A percentile compares a stretch with the other conserved stretches of the same genome.
Evolutionary conservation across 805 yeast species (phyloP).

Genomic region (Starmerella stigmatis): DNA sequence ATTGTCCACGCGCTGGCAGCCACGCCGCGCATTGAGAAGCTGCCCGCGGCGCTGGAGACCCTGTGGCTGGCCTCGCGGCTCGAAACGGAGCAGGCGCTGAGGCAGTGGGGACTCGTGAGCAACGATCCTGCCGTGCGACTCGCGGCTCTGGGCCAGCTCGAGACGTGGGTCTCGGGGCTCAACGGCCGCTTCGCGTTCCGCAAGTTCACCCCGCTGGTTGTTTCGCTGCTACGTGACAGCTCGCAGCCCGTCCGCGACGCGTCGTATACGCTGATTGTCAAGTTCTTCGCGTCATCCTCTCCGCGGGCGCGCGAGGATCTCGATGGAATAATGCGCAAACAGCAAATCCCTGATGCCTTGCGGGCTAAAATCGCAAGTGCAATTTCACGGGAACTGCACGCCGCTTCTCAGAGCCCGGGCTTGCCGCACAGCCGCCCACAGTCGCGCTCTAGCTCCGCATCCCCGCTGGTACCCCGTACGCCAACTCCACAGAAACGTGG

Average conservation of each 20-base stretch:
- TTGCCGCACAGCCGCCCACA: not conserved
- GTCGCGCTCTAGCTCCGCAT: not conserved
- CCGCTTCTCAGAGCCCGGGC: not conserved
- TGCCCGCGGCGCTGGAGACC: conserved; percentile 16
- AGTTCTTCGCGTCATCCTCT: conserved; percentile 34
- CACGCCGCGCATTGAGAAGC: not conserved
- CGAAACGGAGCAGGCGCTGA: conserved; percentile 29
- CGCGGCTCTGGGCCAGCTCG: conserved; percentile 25
- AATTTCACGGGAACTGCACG: not conserved
- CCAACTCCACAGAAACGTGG: not conserved
- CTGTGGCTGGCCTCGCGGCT: conserved; percentile 33
- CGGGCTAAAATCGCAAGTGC: conserved; percentile 5
- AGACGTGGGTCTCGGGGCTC: conserved; percentile 25
- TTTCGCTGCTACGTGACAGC: conserved; percentile 26
- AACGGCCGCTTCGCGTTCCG: conserved; percentile 27
- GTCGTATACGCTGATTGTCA: conserved; percentile 29
- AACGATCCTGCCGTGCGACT: conserved; percentile 22
- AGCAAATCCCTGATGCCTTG: conserved; percentile 16
- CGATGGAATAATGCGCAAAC: conserved; percentile 33
- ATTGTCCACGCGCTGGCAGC: conserved; percentile 4
- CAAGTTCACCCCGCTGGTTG: conserved; percentile 30
- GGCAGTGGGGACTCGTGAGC: conserved; percentile 28
- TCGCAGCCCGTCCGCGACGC: conserved; percentile 23
- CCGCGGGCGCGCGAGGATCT: conserved; percentile 40
- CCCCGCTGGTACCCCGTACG: not conserved